Conservation (phyloP, 352 stramenopile genomes). For the Globisporangium echinulatum region DNA sequence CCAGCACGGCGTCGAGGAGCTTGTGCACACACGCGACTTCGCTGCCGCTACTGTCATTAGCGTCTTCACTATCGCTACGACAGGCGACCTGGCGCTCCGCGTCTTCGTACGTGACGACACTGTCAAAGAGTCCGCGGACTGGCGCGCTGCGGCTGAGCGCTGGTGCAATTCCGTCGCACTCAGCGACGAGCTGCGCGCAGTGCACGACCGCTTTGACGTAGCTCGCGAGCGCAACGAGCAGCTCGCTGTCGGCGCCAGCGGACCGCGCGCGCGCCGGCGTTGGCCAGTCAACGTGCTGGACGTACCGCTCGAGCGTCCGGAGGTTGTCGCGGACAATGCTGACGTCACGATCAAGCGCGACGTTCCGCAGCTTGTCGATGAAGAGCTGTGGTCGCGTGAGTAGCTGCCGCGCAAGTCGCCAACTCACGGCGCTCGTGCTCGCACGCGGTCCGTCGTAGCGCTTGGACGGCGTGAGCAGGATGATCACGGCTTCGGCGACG, state of each 20-base stretch:
- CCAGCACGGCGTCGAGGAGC: slow-evolving; percentile 52
- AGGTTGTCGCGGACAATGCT: slow-evolving; percentile 48
- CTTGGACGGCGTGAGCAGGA: slow-evolving; percentile 67
- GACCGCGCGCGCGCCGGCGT: slow-evolving; percentile 22
- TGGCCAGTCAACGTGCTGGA: slow-evolving; percentile 52
- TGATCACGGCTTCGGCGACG: slow-evolving; percentile 75
- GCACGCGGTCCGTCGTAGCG: slow-evolving; percentile 48
- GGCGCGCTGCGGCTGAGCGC: slow-evolving; percentile 48
- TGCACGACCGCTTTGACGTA: slow-evolving; percentile 45
- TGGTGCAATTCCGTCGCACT: slow-evolving; percentile 34
- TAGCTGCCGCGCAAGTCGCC: slow-evolving; percentile 52
- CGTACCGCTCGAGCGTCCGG: slow-evolving; percentile 41
- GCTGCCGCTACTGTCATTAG: neutral
- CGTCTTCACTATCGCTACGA: slow-evolving; percentile 11
- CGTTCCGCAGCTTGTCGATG: slow-evolving; percentile 32
- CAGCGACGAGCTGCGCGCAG: slow-evolving; percentile 33
- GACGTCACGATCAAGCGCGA: slow-evolving; percentile 19
- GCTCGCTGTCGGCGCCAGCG: slow-evolving; percentile 11
- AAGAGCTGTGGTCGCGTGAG: slow-evolving; percentile 44
- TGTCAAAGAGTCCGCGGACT: slow-evolving; percentile 55
- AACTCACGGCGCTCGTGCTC: slow-evolving; percentile 52
- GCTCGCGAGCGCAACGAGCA: slow-evolving; percentile 40
- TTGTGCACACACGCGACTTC: slow-evolving; percentile 29
- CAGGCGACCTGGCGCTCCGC: neutral
- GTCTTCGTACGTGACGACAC: slow-evolving; percentile 50